Percentiles rank a stretch among this genome's conserved stretches.
Evolutionary conservation across 257 asterid species (phyloP).

Genomic region (Buddleja alternifolia): DNA sequence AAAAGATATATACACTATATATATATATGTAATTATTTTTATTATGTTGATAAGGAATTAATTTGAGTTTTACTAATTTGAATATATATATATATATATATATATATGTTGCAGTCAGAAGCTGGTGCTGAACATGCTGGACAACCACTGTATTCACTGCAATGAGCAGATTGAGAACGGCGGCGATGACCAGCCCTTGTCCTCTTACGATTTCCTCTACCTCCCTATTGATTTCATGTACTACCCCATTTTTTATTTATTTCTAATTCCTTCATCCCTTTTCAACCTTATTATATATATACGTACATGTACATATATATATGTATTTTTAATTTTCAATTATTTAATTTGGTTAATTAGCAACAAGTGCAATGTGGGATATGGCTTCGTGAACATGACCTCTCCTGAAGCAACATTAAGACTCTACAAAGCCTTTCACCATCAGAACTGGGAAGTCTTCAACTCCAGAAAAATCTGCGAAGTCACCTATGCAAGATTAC

Average conservation of each 20-base stretch:
- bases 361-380: constrained; percentile 98
- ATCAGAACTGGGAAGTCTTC: constrained; percentile 92
- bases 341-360: constrained; percentile 18
- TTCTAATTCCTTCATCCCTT: neutral
- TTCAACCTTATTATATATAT: neutral
- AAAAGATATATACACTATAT: neutral
- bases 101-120: constrained; percentile 70
- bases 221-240: constrained; percentile 97
- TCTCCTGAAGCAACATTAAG: constrained; percentile 90
- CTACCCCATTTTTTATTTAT: too few species aligned
- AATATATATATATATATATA: too few species aligned
- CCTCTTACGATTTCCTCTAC: constrained; percentile 92
- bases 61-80: too few species aligned
- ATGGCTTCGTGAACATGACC: constrained; percentile 99
- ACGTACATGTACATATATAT: too few species aligned
- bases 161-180: constrained; percentile 80
- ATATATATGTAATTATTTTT: neutral
- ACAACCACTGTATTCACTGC: constrained; percentile 96
- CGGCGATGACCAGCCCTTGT: constrained; percentile 78
- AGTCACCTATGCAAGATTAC: constrained; percentile 95
- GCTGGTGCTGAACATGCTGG: constrained; percentile 95
- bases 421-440: constrained; percentile 90
- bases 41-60: too few species aligned
- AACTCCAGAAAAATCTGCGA: constrained; percentile 94
- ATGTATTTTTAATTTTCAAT: neutral